Evolutionary conservation across 2,329 filamentous ascomycete species (phyloP), one percentile per base, ranked within the genome.

Genomic region (Pleoardoris graminearum): DNA sequence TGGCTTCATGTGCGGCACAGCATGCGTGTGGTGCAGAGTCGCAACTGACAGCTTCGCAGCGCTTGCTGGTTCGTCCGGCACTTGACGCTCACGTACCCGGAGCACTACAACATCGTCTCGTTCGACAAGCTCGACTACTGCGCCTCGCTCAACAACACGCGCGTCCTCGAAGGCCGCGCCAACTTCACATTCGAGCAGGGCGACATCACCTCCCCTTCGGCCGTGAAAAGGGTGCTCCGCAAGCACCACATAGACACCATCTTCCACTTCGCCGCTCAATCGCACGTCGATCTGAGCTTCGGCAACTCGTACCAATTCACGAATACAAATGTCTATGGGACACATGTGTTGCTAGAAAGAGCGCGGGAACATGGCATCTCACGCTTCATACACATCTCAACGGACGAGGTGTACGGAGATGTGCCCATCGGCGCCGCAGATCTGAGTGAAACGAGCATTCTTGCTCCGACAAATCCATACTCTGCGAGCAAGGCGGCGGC

Each of bases 61-160:
- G 89, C 88, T 48, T 91, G 87, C 70, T 93, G 90, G 90, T 81
- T 93, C 32, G 87, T 90, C 57, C 86, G 90, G 55, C 89, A 93
- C 74, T 79, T 94, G 47, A 85, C 85, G 10, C 75, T 89, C 52
- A 90, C 86, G 29, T 93, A 93, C 67, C 82, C 87, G 3, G 70
- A 85, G 35, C 80, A 83, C 58, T 94, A 94, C 79, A 89, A 89
- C 66, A 83, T 93, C 57, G 80, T 93, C 45, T 92, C 87, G 29
- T 91, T 92, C 66, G 90, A 94, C 76, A 93, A 92, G 74, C 80
- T 93, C 53, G 89, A 93, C 71, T 91, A 91, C 75, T 91, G 88
- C 75, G 82, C 89, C 7, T 89, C 89, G 7, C 78, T 91, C 61
- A 90, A 91, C 77, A 94, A 93, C 74, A 90, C 88, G 3, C 81